phyloP scores from a whole-genome alignment of 495 filamentous ascomycete species.

The Letharia lupina region DNA sequence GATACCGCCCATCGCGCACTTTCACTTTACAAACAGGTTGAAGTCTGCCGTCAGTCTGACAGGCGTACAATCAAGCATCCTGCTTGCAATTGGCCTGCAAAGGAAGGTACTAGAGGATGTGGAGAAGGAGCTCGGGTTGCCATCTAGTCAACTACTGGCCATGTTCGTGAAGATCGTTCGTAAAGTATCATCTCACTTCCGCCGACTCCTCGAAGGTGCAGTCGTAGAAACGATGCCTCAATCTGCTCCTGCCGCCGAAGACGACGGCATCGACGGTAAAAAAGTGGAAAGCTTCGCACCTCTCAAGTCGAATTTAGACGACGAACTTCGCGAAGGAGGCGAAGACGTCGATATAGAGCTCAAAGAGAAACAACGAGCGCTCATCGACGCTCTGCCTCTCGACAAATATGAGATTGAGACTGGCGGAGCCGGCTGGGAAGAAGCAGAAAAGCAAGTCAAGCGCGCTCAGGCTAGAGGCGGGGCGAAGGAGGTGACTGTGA shows the following conservation, averaged over 20 bases:
- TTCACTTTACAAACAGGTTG: constrained; percentile 76
- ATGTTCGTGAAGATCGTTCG: constrained; percentile 96
- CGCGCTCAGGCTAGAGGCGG: constrained; percentile 36
- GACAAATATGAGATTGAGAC: constrained; percentile 78
- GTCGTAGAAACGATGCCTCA: constrained; percentile 62
- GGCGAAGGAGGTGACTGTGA: constrained; percentile 63
- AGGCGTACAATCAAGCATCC: constrained; percentile 72
- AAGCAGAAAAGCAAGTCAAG: constrained; percentile 71
- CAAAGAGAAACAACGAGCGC: constrained; percentile 66
- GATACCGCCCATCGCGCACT: constrained; percentile 66
- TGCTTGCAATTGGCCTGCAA: constrained; percentile 84
- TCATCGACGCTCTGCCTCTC: constrained; percentile 83
- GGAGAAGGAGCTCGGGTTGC: constrained; percentile 69
- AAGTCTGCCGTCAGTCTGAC: constrained; percentile 57
- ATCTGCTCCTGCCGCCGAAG: constrained; percentile 44
- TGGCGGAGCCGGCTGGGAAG: constrained; percentile 64
- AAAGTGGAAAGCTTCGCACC: constrained; percentile 47
- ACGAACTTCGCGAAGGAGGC: constrained; percentile 78
- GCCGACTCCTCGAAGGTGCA: constrained; percentile 61
- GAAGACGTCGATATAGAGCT: constrained; percentile 62
- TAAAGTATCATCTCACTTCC: constrained; percentile 73
- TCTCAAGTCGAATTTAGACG: constrained; percentile 63
- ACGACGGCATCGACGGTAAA: constrained; percentile 55
- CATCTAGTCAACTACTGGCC: constrained; percentile 72
- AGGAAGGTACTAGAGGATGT: constrained; percentile 74